Evolutionary conservation across 176 grass and related monocot species (phyloP), one percentile per base, ranked within the genome.

Genomic region (Oryza meridionalis): DNA sequence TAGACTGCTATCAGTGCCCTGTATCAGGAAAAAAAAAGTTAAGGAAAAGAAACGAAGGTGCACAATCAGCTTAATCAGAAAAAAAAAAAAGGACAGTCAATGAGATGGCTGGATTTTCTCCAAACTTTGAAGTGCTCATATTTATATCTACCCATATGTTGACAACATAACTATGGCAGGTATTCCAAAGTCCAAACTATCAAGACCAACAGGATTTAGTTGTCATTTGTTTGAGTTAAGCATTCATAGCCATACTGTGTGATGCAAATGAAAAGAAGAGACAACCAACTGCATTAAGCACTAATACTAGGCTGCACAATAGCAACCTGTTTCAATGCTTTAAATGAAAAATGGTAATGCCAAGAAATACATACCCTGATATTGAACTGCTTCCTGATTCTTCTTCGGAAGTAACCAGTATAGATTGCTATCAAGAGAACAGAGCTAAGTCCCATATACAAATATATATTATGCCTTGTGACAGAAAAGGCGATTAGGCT

Each of bases 301-400:
- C 37, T 67, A 53, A 4, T 37, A 79, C 42, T 82, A 73, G 66
- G 49, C 50, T 76, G 35, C 53, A 74, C 14, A 82, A 35, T 53
- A 43, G 53, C 13, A 32, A 72, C 22, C 22, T 45, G 9, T 53
- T 24, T 79, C 7, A 79, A 61, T 33, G 80, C 70, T 65, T 45
- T 82, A 72, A 76, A 38, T 42, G 42, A 75, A 68, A 67, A 84
- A 32, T 31, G 53, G 59, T 3, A 71, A 80, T 59, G 21, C 29
- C 25, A 71, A 79, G 37, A 84, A 77, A 85, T 81, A 72, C 67
- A 86, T 90, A 92, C 96, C 47, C 90, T 88, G 73, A 99, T 99
- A 81, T 99, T 99, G 86, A 92, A 99, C 63, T 92, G 93, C 74
- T 91, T 94, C 85, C 91, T 92, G 47, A 99, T 90, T 79, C 91